Evolutionary conservation across 2,329 filamentous ascomycete species (phyloP), one percentile per base, ranked within the genome.

Genomic region (Trichoderma sp.): DNA sequence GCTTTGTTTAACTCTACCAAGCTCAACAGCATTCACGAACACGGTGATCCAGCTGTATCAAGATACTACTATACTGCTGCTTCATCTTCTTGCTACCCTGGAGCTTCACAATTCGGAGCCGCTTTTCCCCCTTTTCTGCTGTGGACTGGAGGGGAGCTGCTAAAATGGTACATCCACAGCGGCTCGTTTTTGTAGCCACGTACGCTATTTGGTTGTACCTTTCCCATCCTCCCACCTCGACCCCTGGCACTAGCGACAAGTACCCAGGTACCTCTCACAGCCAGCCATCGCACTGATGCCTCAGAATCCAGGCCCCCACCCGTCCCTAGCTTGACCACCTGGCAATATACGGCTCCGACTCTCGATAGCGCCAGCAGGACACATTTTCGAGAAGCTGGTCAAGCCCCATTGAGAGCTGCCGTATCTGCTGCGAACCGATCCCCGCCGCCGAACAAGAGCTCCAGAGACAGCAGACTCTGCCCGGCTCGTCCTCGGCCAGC

Each of bases 371-470:
- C 68, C 61, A 66, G 68, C 55, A 69, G 35, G 69, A 70, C 69
- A 70, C 66, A 70, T 70, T 69, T 70, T 68, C 69, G 69, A 69
- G 69, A 70, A 70, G 65, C 64, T 70, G 69, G 69, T 70, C 65
- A 58, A 70, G 59, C 66, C 65, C 52, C 14, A 61, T 69, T 59
- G 60, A 65, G 43, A 65, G 66, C 59, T 69, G 65, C 69, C 57
- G 35, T 65, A 19, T 69, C 69, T 64, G 65, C 66, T 68, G 65
- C 69, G 27, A 69, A 52, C 13, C 68, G 53, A 61, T 21, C 47
- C 64, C 37, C 69, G 65, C 60, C 64, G 53, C 60, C 64, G 60
- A 49, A 58, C 60, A 70, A 40, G 57, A 66, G 62, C 35, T 68
- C 21, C 55, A 58, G 63, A 68, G 55, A 58, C 64, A 57, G 63